phyloP scores from a whole-genome alignment of 352 stramenopile species.

The Pythium rishiriense region DNA sequence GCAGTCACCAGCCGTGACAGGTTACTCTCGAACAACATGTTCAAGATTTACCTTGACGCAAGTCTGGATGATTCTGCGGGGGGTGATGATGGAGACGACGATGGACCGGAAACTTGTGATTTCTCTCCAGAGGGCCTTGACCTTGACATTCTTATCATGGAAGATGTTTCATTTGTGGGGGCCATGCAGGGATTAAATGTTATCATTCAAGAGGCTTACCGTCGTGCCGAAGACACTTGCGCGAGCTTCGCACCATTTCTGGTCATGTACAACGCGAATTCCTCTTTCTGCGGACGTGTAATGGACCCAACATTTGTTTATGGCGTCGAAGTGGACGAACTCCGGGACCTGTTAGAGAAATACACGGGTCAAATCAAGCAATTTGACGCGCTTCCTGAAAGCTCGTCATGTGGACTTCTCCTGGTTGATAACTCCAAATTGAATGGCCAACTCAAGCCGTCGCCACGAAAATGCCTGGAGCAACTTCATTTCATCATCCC shows the following conservation, averaged over 20 bases:
- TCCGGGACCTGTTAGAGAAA: constrained; percentile 59
- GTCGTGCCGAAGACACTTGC: constrained; percentile 53
- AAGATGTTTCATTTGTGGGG: constrained; percentile 59
- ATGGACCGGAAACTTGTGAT: constrained; percentile 33
- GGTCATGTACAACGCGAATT: constrained; percentile 75
- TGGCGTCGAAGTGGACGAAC: constrained; percentile 49
- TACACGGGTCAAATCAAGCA: constrained; percentile 58
- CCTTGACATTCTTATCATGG: constrained; percentile 81
- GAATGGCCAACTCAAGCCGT: constrained; percentile 65
- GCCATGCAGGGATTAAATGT: constrained; percentile 53
- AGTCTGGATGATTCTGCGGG: constrained; percentile 47
- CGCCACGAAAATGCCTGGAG: constrained; percentile 59
- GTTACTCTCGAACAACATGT: constrained; percentile 64
- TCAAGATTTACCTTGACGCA: constrained; percentile 63
- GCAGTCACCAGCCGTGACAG: constrained; percentile 65
- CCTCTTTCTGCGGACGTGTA: constrained; percentile 47
- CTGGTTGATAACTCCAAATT: constrained; percentile 59
- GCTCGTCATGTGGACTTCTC: constrained; percentile 46
- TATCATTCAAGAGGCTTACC: constrained; percentile 57
- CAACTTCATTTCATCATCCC: constrained; percentile 59
- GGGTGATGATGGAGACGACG: constrained; percentile 40
- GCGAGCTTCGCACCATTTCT: constrained; percentile 68
- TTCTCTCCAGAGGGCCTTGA: constrained; percentile 55
- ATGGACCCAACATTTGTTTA: constrained; percentile 31
- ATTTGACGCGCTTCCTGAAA: constrained; percentile 56